Base-by-base conservation (phyloP, 2,329 filamentous ascomycete species). In the Penicillium sp. region DNA sequence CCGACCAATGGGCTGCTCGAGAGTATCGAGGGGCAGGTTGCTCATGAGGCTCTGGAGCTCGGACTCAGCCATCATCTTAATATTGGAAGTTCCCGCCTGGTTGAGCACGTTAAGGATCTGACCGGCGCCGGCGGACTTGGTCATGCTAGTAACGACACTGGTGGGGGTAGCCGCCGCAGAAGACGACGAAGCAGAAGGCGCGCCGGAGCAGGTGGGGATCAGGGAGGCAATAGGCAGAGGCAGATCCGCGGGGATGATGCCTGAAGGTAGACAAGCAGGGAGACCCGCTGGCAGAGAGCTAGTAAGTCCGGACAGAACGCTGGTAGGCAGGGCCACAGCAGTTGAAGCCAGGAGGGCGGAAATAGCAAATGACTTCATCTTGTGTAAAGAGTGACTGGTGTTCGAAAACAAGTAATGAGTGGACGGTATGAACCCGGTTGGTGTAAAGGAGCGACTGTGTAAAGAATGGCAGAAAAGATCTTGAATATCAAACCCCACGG, bases 321-420 rank as follows among this genome's bases (percentile, higher is more conserved):
- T 58, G 31, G 60, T 48, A 14, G 62, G 62, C 42, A 64, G 46
- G 39, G 62, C 62, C 38, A 53, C 46, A 54, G 52, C 62, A 47
- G 57, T 47, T 24, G 62, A 55, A 10, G 59, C 62, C 59, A 65
- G 46, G 14, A 65, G 32, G 54, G 62, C 55, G 34, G 51, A 49
- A 43, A 65, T 40, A 44, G 61, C 52, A 52, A 65, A 63, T 21
- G 61, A 52, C 56, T 63, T 65, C 62, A 65, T 65, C 16, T 52
- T 63, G 54, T 54, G 40, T 40, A 62, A 53, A 46, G 55, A 63
- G 54, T 56, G 60, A 58, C 54, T 57, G 52, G 54, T 51, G 45
- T 60, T 52, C 40, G 44, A 52, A 56, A 57, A 56, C 56, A 54
- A 50, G 52, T 47, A 63, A 63, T 47, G 60, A 52, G 32, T 42